Evolutionary conservation across 1,139 yeast species (phyloP).

Genomic region (Yamadazyma dendronema): DNA sequence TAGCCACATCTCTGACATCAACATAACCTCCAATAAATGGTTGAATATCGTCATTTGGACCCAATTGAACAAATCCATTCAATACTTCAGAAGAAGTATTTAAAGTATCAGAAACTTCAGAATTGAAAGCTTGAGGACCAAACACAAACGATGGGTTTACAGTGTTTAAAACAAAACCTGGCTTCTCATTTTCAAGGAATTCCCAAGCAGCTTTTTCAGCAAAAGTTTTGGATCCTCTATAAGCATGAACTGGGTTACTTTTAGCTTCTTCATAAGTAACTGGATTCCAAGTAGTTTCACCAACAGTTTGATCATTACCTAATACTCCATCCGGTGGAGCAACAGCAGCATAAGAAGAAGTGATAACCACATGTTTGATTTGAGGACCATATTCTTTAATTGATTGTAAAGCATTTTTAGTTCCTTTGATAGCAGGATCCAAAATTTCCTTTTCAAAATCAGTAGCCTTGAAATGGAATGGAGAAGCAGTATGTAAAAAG

Average conservation of each 20-base stretch:
- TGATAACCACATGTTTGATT: conserved; percentile 23
- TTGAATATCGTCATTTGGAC: conserved; percentile 17
- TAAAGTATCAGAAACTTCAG: conserved; percentile 27
- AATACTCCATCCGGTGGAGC: conserved; percentile 22
- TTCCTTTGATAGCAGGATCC: conserved; percentile 21
- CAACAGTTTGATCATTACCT: conserved; percentile 7
- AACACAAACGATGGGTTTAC: conserved; percentile 34
- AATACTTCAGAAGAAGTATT: conserved; percentile 46
- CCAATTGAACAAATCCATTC: conserved; percentile 17
- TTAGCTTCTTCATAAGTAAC: conserved; percentile 33
- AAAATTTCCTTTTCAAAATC: conserved; percentile 20
- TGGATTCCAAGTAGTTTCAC: conserved; percentile 40
- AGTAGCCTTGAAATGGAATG: conserved; percentile 17
- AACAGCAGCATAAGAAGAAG: conserved; percentile 25
- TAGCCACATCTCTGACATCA: conserved; percentile 56
- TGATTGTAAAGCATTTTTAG: conserved; percentile 23
- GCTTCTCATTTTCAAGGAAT: conserved; percentile 32
- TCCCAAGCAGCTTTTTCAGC: conserved; percentile 52
- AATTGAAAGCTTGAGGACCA: conserved; percentile 37
- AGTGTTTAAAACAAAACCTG: conserved; percentile 23
- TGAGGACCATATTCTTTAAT: conserved; percentile 23
- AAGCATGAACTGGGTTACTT: conserved; percentile 21
- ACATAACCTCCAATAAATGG: conserved; percentile 23
- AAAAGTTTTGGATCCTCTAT: conserved; percentile 31
- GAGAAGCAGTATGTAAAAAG: conserved; percentile 50